Percentiles rank a stretch among this genome's conserved stretches.
phyloP scores from a whole-genome alignment of 106 monocot genomes.

The Acanthochlamys bracteata region DNA sequence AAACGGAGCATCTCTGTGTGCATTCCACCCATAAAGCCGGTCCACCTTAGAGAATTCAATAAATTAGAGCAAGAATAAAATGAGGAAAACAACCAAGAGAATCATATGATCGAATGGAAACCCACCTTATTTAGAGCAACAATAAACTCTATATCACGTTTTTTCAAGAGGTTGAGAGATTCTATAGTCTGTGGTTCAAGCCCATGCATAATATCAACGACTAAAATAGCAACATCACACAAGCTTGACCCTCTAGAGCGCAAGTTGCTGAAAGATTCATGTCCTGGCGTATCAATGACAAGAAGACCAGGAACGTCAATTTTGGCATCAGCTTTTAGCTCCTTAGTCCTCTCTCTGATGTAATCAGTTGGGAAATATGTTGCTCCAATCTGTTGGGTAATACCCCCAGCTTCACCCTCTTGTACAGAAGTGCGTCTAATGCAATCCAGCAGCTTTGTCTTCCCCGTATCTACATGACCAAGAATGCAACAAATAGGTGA shows the following conservation, averaged over 20 bases:
- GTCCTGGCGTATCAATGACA: conserved; percentile 98
- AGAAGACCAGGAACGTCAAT: conserved; percentile 91
- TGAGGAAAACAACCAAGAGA: neutral
- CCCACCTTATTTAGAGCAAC: conserved; percentile 95
- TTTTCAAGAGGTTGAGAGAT: conserved; percentile 84
- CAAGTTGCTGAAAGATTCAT: conserved; percentile 86
- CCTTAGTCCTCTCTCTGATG: conserved; percentile 92
- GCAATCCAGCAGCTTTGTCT: conserved; percentile 93
- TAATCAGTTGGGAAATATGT: conserved; percentile 95
- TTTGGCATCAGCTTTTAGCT: conserved; percentile 90
- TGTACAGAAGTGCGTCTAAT: conserved; percentile 93
- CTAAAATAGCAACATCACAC: conserved; percentile 95
- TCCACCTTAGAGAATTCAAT: conserved; percentile 53
- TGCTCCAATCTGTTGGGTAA: conserved; percentile 97
- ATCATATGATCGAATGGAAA: neutral
- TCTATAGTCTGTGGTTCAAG: conserved; percentile 96
- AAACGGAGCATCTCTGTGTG: conserved; percentile 63
- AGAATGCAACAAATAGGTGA: conserved; percentile 99
- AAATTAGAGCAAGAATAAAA: neutral
- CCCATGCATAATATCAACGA: conserved; percentile 99
- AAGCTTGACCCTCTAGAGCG: conserved; percentile 96
- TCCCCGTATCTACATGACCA: conserved; percentile 97
- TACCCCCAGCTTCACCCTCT: conserved; percentile 96
- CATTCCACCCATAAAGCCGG: conserved; percentile 94
- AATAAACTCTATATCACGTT: conserved; percentile 76